Evolutionary conservation across 306 rosid genomes (phyloP).

Genomic region (Urtica urens): DNA sequence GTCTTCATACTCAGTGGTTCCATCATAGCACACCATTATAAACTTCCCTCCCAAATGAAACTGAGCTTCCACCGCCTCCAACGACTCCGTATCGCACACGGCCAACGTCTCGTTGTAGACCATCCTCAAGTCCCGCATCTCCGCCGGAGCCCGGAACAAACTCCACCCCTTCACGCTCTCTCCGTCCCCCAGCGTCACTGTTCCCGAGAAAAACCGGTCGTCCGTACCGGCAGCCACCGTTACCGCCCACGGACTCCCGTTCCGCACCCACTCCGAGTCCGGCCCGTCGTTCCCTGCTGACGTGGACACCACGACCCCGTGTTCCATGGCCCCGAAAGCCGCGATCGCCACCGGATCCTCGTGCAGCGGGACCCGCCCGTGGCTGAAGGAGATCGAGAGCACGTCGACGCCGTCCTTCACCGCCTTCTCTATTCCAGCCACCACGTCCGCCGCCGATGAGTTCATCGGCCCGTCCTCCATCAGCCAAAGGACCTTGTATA

Average conservation of each 20-base stretch:
- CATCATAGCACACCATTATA: no score
- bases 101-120: constrained; percentile 16
- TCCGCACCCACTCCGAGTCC: not conserved
- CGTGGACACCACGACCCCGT: not conserved
- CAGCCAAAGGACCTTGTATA: constrained; percentile 1
- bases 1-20: no score
- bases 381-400: constrained; percentile 4
- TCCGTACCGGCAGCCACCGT: constrained; percentile 19
- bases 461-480: not conserved
- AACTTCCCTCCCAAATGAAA: no score
- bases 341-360: constrained; percentile 8
- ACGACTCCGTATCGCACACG: constrained; percentile 1
- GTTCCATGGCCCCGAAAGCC: constrained; percentile 1
- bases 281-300: constrained; percentile 6
- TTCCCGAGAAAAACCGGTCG: constrained; percentile 14
- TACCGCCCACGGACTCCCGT: not conserved
- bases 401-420: constrained; percentile 10
- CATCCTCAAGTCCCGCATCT: constrained; percentile 2
- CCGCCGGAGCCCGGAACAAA: constrained; percentile 13
- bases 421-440: constrained; percentile 7
- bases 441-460: not conserved
- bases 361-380: not conserved
- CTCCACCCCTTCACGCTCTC: constrained; percentile 9
- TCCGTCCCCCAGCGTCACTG: constrained; percentile 20
- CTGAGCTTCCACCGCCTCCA: no score